phyloP scores from a whole-genome alignment of 768 basidiomycete genomes.

The Rhodotorula taiwanensis region DNA sequence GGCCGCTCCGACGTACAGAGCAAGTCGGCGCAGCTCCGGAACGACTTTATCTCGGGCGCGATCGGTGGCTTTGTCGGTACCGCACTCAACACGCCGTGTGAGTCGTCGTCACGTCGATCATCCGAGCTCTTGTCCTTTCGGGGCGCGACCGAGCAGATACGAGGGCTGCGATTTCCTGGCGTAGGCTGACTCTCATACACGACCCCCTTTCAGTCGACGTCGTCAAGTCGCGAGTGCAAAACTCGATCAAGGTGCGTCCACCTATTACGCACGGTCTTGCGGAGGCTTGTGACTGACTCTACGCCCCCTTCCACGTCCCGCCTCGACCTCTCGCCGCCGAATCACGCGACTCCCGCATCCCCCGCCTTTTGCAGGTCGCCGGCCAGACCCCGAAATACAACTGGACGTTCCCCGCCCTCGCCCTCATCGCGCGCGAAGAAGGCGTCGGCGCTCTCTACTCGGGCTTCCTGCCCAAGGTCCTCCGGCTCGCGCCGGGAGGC shows the following conservation, averaged over 20 bases:
- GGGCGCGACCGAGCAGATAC: no score
- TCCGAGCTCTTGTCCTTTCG: no score
- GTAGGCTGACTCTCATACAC: no score
- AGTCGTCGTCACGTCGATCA: neutral
- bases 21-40: constrained; percentile 61
- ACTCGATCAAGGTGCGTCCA: constrained; percentile 39
- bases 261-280: no score
- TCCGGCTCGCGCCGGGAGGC: constrained; percentile 89
- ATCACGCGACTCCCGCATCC: neutral
- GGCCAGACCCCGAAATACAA: constrained; percentile 80
- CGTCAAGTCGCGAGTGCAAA: constrained; percentile 90
- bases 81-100: constrained; percentile 73
- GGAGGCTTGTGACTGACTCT: no score
- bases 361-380: constrained; percentile 49
- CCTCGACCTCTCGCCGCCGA: neutral
- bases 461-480: constrained; percentile 90
- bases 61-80: constrained; percentile 69
- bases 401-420: constrained; percentile 87
- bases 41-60: constrained; percentile 86
- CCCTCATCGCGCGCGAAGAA: constrained; percentile 77
- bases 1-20: no score
- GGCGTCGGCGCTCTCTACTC: constrained; percentile 81
- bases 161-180: no score
- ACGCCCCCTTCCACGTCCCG: no score
- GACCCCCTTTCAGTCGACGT: constrained; percentile 67